Evolutionary conservation across 169 alveolate species (phyloP), one percentile per base, ranked within the genome.

Genomic region (Plasmodium vinckei): DNA sequence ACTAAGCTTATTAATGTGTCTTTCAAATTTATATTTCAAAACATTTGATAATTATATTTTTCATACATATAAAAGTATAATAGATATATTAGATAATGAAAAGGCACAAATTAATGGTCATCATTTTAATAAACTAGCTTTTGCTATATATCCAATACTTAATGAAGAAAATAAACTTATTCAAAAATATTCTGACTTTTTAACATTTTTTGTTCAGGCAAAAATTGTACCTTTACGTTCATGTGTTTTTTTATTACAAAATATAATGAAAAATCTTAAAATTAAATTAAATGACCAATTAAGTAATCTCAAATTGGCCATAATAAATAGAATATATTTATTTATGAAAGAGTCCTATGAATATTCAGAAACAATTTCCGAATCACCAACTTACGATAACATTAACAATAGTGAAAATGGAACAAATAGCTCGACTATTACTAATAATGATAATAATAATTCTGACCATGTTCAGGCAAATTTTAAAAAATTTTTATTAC

Each of bases 181-280:
- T 5, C 21, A 19, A 10, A 23, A 57, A n/a, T 82, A 33, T 65
- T 68, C 71, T 2, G 10, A 64, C 5, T 70, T 65, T 21, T 13
- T 82, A 54, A 17, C 57, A 23, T 82, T 82, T 33, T 82, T 53
- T 67, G 69, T 82, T 13, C 49, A 82, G 10, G 68, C 51, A 27
- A 71, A 82, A n/a, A 47, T 67, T 7, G 77, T 82, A 15, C 90
- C 90, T n/a, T 67, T 82, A 60, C 15, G 90, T 33, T 82, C 90
- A 33, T 82, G 90, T 44, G 72, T 82, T n/a, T 68, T 82, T 19
- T 65, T 71, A 53, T 60, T 82, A 13, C 90, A 82, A 60, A 54
- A 67, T 67, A 56, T 65, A 12, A 82, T 68, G 84, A 82, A 82
- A 54, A 67, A 67, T 39, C 15, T 82, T 39, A 27, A 42, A 15